Percentiles rank a stretch among this genome's conserved stretches.
Evolutionary conservation across 768 basidiomycete genomes (phyloP).

Genomic region (Serendipita sp.): DNA sequence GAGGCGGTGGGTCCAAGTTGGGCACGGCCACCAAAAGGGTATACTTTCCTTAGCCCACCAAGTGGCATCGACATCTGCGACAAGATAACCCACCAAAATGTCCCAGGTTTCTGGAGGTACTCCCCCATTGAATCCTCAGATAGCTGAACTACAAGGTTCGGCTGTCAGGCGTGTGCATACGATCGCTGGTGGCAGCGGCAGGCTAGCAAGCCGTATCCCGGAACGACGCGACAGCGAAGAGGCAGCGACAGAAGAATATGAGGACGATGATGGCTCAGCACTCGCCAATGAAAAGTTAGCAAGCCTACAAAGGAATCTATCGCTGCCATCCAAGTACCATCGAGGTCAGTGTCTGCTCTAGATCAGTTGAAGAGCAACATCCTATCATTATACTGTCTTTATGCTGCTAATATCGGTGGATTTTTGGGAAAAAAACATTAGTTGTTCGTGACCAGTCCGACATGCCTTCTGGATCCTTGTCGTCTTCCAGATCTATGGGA

Average conservation of each 20-base stretch:
- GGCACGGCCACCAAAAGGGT: not conserved
- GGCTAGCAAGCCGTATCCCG: constrained; percentile 42
- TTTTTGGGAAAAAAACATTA: constrained; percentile 8
- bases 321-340: constrained; percentile 66
- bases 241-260: constrained; percentile 40
- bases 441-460: constrained; percentile 8
- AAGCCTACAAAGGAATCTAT: constrained; percentile 57
- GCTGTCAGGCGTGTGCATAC: constrained; percentile 68
- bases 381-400: not conserved
- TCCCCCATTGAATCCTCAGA: not conserved
- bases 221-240: constrained; percentile 52
- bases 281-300: constrained; percentile 71
- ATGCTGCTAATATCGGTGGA: constrained; percentile 9
- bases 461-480: not conserved
- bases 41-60: not conserved
- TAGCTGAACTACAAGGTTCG: not conserved
- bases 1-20: no score
- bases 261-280: constrained; percentile 61
- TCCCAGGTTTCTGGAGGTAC: not conserved
- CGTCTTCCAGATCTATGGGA: constrained; percentile 34
- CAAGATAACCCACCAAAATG: not conserved
- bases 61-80: not conserved
- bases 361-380: not conserved
- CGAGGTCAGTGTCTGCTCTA: constrained; percentile 30
- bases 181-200: constrained; percentile 51